Percentiles rank a stretch among this genome's conserved stretches.
These are phyloP conservation scores for Botryotinia calthae DNA, from an alignment of 2,329 filamentous ascomycete genomes.

Conservation along the genomic window DNA sequence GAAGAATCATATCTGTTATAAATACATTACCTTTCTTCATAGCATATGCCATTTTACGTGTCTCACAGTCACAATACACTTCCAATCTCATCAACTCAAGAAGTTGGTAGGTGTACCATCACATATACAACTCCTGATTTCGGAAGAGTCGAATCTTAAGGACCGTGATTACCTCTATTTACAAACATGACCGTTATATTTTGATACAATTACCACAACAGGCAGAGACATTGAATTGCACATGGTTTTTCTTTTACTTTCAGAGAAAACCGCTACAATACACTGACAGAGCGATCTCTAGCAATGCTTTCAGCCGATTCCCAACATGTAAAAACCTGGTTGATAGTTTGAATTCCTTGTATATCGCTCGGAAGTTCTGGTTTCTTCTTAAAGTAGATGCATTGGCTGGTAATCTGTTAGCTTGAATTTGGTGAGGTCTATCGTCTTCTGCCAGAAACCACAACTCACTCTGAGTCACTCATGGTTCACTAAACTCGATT, in stretches of 20 bases:
- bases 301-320: background rate
- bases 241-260: background rate
- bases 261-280: background rate
- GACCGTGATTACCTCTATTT: too few relatives aligned
- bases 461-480: too few relatives aligned
- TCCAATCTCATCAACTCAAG: too few relatives aligned
- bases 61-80: too few relatives aligned
- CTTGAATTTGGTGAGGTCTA: background rate
- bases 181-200: background rate
- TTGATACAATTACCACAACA: background rate
- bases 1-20: too few relatives aligned
- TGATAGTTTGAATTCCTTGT: background rate
- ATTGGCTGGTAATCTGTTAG: background rate
- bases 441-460: too few relatives aligned
- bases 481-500: background rate
- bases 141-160: too few relatives aligned
- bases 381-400: background rate
- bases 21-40: too few relatives aligned
- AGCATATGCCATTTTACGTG: too few relatives aligned
- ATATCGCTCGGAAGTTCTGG: background rate
- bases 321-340: background rate
- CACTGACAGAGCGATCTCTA: background rate
- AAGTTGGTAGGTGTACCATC: too few relatives aligned
- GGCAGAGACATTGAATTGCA: background rate
- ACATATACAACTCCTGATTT: too few relatives aligned